phyloP scores from a whole-genome alignment of 1,284 basidiomycete genomes.

The Pholiota adiposa region DNA sequence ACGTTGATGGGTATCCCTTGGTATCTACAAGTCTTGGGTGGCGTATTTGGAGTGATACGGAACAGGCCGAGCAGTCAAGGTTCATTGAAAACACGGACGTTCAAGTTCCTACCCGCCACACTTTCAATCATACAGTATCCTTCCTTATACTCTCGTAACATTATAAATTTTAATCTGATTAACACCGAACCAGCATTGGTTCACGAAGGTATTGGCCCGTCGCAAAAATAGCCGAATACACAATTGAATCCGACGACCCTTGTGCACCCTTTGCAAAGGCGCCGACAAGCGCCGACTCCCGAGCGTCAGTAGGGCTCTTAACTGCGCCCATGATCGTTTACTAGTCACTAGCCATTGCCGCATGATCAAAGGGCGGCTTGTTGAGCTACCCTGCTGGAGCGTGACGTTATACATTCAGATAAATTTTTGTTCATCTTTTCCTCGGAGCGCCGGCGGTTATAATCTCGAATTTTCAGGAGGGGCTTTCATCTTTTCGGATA shows the following conservation, averaged over 20 bases:
- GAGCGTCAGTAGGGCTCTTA: not conserved
- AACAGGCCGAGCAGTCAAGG: too few species aligned
- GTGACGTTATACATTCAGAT: not conserved
- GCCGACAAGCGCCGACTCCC: not conserved
- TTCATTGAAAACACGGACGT: too few species aligned
- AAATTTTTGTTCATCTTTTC: too few species aligned
- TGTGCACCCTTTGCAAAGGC: not conserved
- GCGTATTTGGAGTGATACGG: too few species aligned
- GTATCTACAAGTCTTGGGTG: too few species aligned
- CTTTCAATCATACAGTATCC: not conserved
- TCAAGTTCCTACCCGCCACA: not conserved
- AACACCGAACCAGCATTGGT: not conserved
- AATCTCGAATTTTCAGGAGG: too few species aligned
- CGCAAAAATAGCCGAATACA: not conserved
- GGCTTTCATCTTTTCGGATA: too few species aligned
- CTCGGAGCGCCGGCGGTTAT: too few species aligned
- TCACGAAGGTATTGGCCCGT: not conserved
- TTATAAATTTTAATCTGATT: not conserved
- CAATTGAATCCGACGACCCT: not conserved
- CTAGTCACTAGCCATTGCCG: not conserved
- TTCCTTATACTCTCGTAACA: not conserved
- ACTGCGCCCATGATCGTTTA: not conserved
- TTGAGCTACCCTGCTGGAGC: not conserved
- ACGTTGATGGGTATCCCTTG: too few species aligned
- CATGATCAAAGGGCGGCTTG: not conserved